Conservation (phyloP, 495 filamentous ascomycete species). For the Xylaria scruposa region DNA sequence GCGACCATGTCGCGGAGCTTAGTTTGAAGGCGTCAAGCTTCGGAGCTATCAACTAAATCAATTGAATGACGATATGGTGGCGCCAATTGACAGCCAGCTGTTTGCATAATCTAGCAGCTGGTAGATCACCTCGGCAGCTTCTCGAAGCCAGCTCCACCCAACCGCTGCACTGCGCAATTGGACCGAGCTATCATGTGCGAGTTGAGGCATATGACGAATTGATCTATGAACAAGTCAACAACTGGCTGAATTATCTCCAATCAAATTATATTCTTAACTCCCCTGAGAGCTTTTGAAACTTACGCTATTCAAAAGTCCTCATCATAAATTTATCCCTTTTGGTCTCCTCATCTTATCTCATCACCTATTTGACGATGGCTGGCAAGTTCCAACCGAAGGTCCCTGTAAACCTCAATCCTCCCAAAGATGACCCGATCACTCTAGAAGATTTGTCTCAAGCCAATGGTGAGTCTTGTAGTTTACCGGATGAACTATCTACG, state of each 20-base stretch:
- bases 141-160: background rate
- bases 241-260: background rate
- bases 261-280: background rate
- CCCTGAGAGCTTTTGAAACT: background rate
- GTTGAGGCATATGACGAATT: constrained; percentile 5
- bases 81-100: constrained; percentile 1
- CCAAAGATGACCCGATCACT: constrained; percentile 85
- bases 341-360: constrained; percentile 5
- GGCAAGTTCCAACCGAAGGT: constrained; percentile 86
- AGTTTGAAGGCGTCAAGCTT: background rate
- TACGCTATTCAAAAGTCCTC: background rate
- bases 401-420: constrained; percentile 80
- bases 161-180: background rate
- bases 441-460: constrained; percentile 76
- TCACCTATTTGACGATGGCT: constrained; percentile 48
- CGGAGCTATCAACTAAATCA: background rate
- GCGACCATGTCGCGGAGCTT: background rate
- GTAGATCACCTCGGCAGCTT: constrained; percentile 7
- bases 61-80: constrained; percentile 4
- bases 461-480: constrained; percentile 66
- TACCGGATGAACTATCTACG: background rate
- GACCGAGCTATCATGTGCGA: constrained; percentile 4
- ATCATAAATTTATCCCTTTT: background rate
- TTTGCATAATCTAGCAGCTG: background rate
- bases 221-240: background rate